phyloP scores from a whole-genome alignment of 75 land plant species.

The Cunninghamia lanceolata region DNA sequence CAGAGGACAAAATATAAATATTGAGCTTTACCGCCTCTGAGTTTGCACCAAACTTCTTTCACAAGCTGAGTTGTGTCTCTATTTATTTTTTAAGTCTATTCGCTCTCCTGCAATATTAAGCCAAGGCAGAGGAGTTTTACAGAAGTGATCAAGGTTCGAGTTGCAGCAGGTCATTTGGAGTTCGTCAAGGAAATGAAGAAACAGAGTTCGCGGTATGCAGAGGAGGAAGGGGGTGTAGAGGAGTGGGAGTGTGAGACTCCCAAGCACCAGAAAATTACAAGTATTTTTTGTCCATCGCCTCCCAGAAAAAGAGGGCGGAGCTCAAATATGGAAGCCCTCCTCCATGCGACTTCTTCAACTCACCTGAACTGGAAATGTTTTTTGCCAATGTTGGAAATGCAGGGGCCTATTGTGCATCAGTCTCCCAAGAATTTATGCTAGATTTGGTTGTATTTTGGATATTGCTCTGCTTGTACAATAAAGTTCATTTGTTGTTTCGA shows the following conservation, averaged over 20 bases:
- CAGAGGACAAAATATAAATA: too few relatives aligned
- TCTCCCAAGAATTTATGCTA: neutral
- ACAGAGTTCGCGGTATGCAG: too few relatives aligned
- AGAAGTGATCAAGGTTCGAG: neutral
- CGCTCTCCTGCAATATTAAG: too few relatives aligned
- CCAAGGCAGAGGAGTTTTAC: too few relatives aligned
- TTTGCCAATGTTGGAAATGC: neutral
- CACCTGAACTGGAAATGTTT: neutral
- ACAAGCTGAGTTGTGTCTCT: too few relatives aligned
- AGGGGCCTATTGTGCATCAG: neutral
- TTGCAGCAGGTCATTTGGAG: neutral
- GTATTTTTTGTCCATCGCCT: neutral
- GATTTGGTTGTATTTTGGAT: neutral
- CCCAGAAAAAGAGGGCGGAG: neutral
- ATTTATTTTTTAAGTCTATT: too few relatives aligned
- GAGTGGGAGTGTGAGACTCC: slow-evolving; percentile 3
- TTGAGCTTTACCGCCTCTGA: too few relatives aligned
- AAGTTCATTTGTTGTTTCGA: too few relatives aligned
- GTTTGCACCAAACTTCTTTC: too few relatives aligned
- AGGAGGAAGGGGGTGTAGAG: neutral
- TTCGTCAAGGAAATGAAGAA: too few relatives aligned
- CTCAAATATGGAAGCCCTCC: neutral
- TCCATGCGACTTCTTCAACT: neutral
- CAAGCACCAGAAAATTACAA: neutral
- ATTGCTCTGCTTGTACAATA: too few relatives aligned